Base-by-base conservation (phyloP, 441 rosid species). In the Pelargonium citronellum region DNA sequence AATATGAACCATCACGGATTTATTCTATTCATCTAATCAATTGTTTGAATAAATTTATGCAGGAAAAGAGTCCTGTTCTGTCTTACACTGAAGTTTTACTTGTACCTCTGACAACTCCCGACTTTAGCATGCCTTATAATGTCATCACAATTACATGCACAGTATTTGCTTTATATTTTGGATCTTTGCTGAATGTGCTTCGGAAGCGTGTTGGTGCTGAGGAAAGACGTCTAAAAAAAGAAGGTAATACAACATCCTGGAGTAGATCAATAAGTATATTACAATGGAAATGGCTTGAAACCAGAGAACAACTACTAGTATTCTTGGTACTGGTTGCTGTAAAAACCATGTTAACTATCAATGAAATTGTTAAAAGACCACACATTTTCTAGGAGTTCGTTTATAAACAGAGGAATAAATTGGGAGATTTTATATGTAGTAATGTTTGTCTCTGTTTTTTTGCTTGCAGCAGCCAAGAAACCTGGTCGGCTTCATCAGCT, bases 101-200 rank as follows among this genome's bases (percentile, higher is more conserved):
- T 15, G 95, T 89, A 53, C 98, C 97, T 64, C 78, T 95, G 80
- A 91, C 95, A 73, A 92, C 99, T 37, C 98, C 99, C 77, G 98
- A 95, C 81, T 95, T 92, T 75, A 95, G 97, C 87, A 95, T 91
- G 99, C 98, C 98, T 58, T 95, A 95, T 83, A 95, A 95, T 64
- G 98, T 95, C 74, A 91, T 92, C 75, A 92, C 99, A 19, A 88
- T 92, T 77, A 92, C 97, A 1, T 95, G 99, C 85, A 92, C 96
- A 0, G 85, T 91, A n/a, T 92, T 89, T 75, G 97, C 98, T n/a
- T 82, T 95, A 64, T 95, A 89, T 75, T 89, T 95, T 68, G 98
- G 98, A 67, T 90, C 99, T 37, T 70, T 95, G 80, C 90, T 95
- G 67, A 95, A 92, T 68, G 96, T 83, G 72, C 87, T 95, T 57